Evolutionary conservation across 1,284 basidiomycete species (phyloP), one percentile per base, ranked within the genome.

Genomic region (Naganishia albida): DNA sequence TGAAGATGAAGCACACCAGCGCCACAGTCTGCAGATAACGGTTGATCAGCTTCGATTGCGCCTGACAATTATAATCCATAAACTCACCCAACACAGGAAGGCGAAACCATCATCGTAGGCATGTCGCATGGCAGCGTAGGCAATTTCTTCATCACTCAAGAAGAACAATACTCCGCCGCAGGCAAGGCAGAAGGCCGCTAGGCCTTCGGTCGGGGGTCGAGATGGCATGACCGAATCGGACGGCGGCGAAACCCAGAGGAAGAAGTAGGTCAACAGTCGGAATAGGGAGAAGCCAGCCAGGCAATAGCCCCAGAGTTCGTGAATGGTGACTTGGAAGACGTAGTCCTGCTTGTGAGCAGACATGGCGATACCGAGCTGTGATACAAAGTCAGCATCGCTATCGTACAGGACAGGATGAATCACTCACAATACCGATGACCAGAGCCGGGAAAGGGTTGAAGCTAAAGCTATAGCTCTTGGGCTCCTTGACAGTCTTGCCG

Each of bases 391-490:
- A 25, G 23, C 43, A 26, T 42, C 16, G 55, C 30, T 40, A 42
- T 4, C 18, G 8, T 2, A 30, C 13, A 3, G 13, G 8, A 4
- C 23, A 2, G 18, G 26, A 25, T 15, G 26, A 51, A 10, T 2
- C 25, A 72, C 75, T 71, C 55, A 77, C 75, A 43, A 95, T 86
- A 49, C 91, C 93, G 67, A 97, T 93, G 51, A 92, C 89, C 39
- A 98, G 83, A 0, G 92, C 92, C 1, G 93, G 93, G 82, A 98
- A 92, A 0, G 93, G 93, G 76, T 98, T 98, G 80, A 95, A 95
- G 76, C 88, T 90, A 20, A 83, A 86, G 26, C 81, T 77, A 77
- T 95, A 94, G 66, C 85, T 88, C 1, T 85, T 81, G 4, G 90
- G 90, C 49, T 20, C 49, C 69, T 88, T 85, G 1, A 81, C 77